Evolutionary conservation across 129 eudicot species (phyloP), one percentile per base, ranked within the genome.

Genomic region (Chrysanthemum seticuspe): DNA sequence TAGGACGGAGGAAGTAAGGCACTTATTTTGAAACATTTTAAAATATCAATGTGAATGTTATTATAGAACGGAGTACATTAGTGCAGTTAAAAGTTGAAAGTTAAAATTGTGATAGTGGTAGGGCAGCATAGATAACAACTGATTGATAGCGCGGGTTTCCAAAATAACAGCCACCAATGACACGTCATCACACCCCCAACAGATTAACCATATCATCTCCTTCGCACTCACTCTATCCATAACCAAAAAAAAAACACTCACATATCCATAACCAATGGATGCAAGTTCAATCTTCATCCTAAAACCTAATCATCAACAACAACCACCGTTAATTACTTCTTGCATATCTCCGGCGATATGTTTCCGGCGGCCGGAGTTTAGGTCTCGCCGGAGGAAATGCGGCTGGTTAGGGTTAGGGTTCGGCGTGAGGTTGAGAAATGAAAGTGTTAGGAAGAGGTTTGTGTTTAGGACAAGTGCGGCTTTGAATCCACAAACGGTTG

Each of bases 301-400:
- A 68, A 85, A 79, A 62, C 81, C 91, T 10, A 83, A 82, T 58
- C 53, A 78, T 21, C 74, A 65, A 72, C 27, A 81, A 76, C 70
- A 83, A 7, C 67, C 84, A 10, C 76, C 82, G 2, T 40, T 79
- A 2, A 53, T 80, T 56, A 71, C 86, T 51, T 74, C 82, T 10
- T 76, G 74, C 66, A 79, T 75, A 72, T 57, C 79, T 84, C 76
- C 87, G 83, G 29, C 70, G 78, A 58, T 70, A 78, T 75, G 85
- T 67, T 67, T 74, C 47, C 47, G 47, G 67, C 53, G 78, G 0
- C 67, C 82, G 45, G 81, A 87, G 13, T 83, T 84, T 85, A 34
- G 81, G 92, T 54, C 88, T 77, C 54, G 84, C 51, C 86, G 83
- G 55, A 53, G 76, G 70, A 85, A 83, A 83, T 89, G 89, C 79